Conservation (phyloP, 108 stramenopile species). For the Chaetoceros tenuissimus region DNA sequence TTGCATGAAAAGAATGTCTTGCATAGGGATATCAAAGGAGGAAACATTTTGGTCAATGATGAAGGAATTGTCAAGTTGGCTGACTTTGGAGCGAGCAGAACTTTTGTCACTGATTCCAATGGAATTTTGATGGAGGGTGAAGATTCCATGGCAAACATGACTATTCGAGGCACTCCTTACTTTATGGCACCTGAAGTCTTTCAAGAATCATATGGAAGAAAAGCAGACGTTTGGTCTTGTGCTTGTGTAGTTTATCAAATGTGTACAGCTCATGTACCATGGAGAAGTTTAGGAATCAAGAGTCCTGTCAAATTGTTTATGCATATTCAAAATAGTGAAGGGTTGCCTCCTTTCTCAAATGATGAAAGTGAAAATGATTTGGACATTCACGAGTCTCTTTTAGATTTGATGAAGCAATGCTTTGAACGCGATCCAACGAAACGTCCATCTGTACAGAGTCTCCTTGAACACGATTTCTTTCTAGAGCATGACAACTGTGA, state of each 20-base stretch:
- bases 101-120: conserved; percentile 30
- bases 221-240: conserved; percentile 87
- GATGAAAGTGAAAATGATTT: conserved; percentile 3
- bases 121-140: conserved; percentile 50
- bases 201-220: conserved; percentile 74
- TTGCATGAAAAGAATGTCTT: conserved; percentile 83
- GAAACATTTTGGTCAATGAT: conserved; percentile 91
- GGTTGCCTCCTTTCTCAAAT: conserved; percentile 30
- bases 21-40: conserved; percentile 95
- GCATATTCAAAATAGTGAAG: conserved; percentile 46
- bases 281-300: conserved; percentile 85
- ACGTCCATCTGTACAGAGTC: conserved; percentile 42
- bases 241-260: conserved; percentile 89
- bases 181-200: conserved; percentile 95
- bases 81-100: conserved; percentile 88
- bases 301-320: conserved; percentile 87
- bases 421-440: conserved; percentile 57
- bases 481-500: conserved; percentile 5
- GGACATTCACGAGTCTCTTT: conserved; percentile 4
- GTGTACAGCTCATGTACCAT: conserved; percentile 79
- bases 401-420: conserved; percentile 43
- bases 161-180: conserved; percentile 86
- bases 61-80: conserved; percentile 87
- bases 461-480: conserved; percentile 36
- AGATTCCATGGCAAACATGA: conserved; percentile 19